Base-by-base conservation (phyloP, 306 rosid species). In the Carpinus viminea region DNA sequence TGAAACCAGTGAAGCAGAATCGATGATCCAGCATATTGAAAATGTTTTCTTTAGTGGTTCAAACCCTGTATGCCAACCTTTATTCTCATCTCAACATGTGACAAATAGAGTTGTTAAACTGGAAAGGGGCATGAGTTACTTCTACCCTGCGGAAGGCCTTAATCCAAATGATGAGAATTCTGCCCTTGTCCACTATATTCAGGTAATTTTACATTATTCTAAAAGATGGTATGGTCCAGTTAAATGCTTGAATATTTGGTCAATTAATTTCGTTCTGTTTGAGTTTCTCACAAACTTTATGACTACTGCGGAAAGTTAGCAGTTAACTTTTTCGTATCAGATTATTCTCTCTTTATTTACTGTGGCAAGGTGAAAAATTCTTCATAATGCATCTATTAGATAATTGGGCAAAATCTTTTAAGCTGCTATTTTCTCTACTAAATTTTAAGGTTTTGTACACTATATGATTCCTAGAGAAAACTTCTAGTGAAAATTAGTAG, bases 161-260 rank as follows among this genome's bases (percentile, higher is more conserved):
- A 95, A 95, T 89, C 86, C 92, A 36, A 84, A 82, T 70, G 90
- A 95, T 9, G 97, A 95, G 47, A 95, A 95, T 88, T 95, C 99
- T 69, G 90, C 96, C 60, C 93, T 95, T 74, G 84, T 95, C 81
- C 92, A 90, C 83, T 93, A 91, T 73, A 83, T 93, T 76, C 99
- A 95, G 93, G 99, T 95, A 71, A 54, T 34, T 55, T 71, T 76
- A 53, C 43, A 55, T 85, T 31, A 80, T 24, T 21, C 11, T 66
- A 28, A 13, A 50, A 61, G 28, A 70, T 73, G 12, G 72, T 15
- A 3, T 64, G 45, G 45, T 64, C 47, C 47, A 41, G n/a, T 41
- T 38, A 38, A 68, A 68, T 41, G 50, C 45, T 43, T 73, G 61
- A 56, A n/a, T 76, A 47, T 68, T 8, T 38, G 17, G 18, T 68